These are phyloP conservation scores for Herpetospermum pedunculosum DNA, from an alignment of 306 rosid genomes.

Conservation along the genomic window DNA sequence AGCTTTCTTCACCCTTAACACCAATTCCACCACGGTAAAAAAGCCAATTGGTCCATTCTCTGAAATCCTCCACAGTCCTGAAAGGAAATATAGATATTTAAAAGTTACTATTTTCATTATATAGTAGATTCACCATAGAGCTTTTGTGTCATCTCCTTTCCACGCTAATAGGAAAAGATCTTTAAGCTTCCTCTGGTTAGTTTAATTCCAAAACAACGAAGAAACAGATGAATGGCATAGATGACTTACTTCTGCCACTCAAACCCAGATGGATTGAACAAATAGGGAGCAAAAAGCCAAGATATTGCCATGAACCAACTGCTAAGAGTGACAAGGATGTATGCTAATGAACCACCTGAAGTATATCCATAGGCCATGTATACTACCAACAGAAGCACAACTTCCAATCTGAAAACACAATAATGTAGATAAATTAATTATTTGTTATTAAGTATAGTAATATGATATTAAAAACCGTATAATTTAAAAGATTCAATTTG, in stretches of 20 bases:
- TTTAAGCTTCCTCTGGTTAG: too few relatives aligned
- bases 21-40: constrained; percentile 93
- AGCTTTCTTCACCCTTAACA: constrained; percentile 95
- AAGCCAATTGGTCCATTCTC: constrained; percentile 98
- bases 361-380: constrained; percentile 76
- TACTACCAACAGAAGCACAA: constrained; percentile 67
- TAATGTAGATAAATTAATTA: constrained; percentile 2
- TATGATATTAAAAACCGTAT: neutral
- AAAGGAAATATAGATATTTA: constrained; percentile 9
- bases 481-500: neutral
- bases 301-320: constrained; percentile 98
- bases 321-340: constrained; percentile 74
- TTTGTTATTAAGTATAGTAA: neutral
- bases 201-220: too few relatives aligned
- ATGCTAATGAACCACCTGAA: constrained; percentile 47
- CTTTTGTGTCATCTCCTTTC: neutral
- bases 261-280: constrained; percentile 95
- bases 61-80: constrained; percentile 80
- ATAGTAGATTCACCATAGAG: neutral
- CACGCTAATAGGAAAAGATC: neutral
- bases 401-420: constrained; percentile 65
- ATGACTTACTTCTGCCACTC: constrained; percentile 95
- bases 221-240: neutral
- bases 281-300: constrained; percentile 94
- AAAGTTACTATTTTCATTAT: neutral